Conservation (phyloP, 1,284 basidiomycete genomes). For the Cutaneotrichosporon dermatis region DNA sequence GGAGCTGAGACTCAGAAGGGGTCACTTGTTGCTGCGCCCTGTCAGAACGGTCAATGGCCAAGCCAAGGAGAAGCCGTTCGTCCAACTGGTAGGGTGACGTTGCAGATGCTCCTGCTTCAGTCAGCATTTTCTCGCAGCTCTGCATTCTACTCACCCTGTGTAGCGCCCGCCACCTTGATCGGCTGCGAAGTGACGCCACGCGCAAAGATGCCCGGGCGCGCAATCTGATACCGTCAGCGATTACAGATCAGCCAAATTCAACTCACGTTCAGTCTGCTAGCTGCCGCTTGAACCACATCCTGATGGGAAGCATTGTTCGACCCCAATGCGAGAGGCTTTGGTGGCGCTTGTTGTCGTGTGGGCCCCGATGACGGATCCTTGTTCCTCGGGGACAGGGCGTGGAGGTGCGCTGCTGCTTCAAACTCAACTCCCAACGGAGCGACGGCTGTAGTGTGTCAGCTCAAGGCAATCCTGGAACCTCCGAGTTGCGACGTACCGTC, state of each 20-base stretch:
- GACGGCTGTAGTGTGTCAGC: neutral
- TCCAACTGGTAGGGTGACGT: slow-evolving; percentile 1
- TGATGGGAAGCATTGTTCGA: neutral
- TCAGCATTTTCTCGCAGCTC: neutral
- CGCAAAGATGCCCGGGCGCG: slow-evolving; percentile 14
- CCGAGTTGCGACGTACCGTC: neutral
- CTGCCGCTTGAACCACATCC: slow-evolving; percentile 1
- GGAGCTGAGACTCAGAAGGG: neutral
- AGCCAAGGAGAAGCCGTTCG: slow-evolving; percentile 4
- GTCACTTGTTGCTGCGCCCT: neutral
- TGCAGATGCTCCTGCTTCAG: neutral
- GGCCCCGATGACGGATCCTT: neutral
- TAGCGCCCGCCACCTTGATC: slow-evolving; percentile 1
- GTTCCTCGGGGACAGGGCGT: neutral
- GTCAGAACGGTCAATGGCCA: neutral
- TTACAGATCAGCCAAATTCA: too few species aligned
- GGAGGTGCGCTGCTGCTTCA: neutral
- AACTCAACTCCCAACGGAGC: neutral
- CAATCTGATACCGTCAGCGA: slow-evolving; percentile 1
- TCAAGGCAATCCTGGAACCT: neutral
- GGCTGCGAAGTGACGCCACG: slow-evolving; percentile 16
- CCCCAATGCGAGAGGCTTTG: neutral
- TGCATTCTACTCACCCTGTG: neutral
- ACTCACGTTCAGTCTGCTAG: neutral
- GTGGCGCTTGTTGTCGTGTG: neutral